Evolutionary conservation across 2,329 filamentous ascomycete genomes (phyloP), one percentile per base, ranked within the genome.

Genomic region (Hypoxylon sp.): DNA sequence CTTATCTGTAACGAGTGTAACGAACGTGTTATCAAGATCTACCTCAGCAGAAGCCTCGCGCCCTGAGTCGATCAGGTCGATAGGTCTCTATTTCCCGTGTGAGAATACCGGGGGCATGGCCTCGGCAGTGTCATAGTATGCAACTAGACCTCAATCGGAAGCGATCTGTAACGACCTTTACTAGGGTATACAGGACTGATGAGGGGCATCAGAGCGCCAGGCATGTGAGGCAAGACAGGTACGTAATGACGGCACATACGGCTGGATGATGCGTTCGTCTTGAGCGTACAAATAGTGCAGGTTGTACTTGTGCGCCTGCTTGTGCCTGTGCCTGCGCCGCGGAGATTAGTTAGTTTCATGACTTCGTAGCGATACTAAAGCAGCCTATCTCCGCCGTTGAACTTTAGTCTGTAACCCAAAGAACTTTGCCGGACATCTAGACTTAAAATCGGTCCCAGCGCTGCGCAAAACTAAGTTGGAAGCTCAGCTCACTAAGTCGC

Each of bases 331-430:
- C 17, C 46, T 35, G 18, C 17, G 10, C 41, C 53, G 48, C 48
- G 42, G 47, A 48, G 35, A 15, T 21, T 18, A 29, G 9, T 13
- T 48, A 21, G 42, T 42, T 57, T 52, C 17, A 23, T 51, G 21
- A 11, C 23, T n/a, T 54, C 27, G 38, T n/a, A 48, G 46, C 18
- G 40, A 31, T 35, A 43, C 46, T 37, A 37, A 15, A 49, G 13
- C 17, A 3, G 20, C 23, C 20, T 45, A 23, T n/a, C 15, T 18
- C 41, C 45, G 8, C 58, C 29, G 18, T 42, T n/a, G n/a, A n/a
- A n/a, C n/a, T n/a, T n/a, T 60, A 60, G 53, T 23, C 47, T 42
- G 29, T 57, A 55, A 15, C 43, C 50, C 27, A 55, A 49, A 60
- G 33, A 23, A 3, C 11, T 23, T 41, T 41, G 20, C 31, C 27